phyloP scores from a whole-genome alignment of 108 stramenopile genomes.

The Thalassiosira profunda region DNA sequence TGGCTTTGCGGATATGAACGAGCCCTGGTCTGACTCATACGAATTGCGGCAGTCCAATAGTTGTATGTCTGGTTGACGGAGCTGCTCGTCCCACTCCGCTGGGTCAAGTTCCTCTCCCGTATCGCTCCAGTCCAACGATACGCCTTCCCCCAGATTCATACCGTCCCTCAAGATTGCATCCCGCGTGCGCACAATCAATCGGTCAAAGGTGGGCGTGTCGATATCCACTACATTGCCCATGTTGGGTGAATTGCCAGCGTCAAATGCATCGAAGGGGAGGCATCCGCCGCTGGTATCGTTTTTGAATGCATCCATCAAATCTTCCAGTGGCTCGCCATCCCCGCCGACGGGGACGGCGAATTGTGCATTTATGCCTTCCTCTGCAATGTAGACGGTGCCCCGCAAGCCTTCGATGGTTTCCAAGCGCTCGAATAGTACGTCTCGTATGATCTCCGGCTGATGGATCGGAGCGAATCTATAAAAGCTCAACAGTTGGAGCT shows the following conservation, averaged over 20 bases:
- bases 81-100: conserved; percentile 55
- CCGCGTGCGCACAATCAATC: conserved; percentile 57
- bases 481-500: conserved; percentile 59
- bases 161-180: conserved; percentile 60
- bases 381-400: conserved; percentile 77
- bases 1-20: conserved; percentile 62
- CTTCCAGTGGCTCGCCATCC: conserved; percentile 32
- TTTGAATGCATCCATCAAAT: conserved; percentile 29
- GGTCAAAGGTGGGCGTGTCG: conserved; percentile 55
- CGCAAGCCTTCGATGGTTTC: conserved; percentile 37
- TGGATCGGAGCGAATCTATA: conserved; percentile 51
- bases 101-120: conserved; percentile 53
- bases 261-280: conserved; percentile 59
- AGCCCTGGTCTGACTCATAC: conserved; percentile 81
- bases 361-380: conserved; percentile 91
- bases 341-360: conserved; percentile 81
- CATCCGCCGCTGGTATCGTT: conserved; percentile 39
- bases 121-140: conserved; percentile 57
- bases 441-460: conserved; percentile 35
- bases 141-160: conserved; percentile 2
- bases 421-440: conserved; percentile 42
- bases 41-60: conserved; percentile 68
- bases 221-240: conserved; percentile 49
- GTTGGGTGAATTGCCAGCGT: conserved; percentile 39
- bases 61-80: conserved; percentile 29